A percentile compares a stretch with the other conserved stretches of the same genome.
phyloP scores from a whole-genome alignment of 257 asterid species.

The Osmanthus fragrans region DNA sequence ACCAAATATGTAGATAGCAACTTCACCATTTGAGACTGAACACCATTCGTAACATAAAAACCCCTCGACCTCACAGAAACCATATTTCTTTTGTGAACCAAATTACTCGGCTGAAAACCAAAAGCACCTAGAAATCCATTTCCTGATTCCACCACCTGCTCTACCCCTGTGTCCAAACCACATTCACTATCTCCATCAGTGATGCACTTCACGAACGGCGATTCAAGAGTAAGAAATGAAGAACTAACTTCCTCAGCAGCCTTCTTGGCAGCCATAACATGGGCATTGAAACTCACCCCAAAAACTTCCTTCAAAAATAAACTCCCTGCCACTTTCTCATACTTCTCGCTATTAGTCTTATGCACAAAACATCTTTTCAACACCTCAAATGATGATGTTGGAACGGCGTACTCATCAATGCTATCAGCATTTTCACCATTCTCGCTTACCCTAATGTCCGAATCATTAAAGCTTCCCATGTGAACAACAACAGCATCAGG shows the following conservation, averaged over 20 bases:
- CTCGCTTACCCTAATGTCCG: slow-evolving; percentile 20
- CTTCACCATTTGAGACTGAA: slow-evolving; percentile 63
- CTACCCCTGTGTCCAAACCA: slow-evolving; percentile 21
- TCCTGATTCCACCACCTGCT: slow-evolving; percentile 27
- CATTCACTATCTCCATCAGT: slow-evolving; percentile 20
- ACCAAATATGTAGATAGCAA: slow-evolving; percentile 47
- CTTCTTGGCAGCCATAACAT: slow-evolving; percentile 64
- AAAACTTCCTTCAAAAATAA: slow-evolving; percentile 80
- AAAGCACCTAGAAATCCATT: slow-evolving; percentile 35
- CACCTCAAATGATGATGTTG: slow-evolving; percentile 83
- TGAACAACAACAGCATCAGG: slow-evolving; percentile 95
- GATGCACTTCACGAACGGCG: slow-evolving; percentile 57
- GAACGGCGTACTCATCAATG: slow-evolving; percentile 42
- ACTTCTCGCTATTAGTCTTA: slow-evolving; percentile 60
- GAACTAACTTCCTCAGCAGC: slow-evolving; percentile 91
- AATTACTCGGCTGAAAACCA: slow-evolving; percentile 39
- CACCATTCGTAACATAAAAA: slow-evolving; percentile 39
- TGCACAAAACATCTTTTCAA: slow-evolving; percentile 72
- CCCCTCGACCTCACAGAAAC: slow-evolving; percentile 31
- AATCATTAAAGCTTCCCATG: slow-evolving; percentile 41
- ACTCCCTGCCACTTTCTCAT: slow-evolving; percentile 77
- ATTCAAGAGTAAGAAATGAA: slow-evolving; percentile 70
- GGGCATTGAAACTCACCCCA: slow-evolving; percentile 79
- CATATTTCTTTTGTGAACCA: slow-evolving; percentile 36
- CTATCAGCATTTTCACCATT: slow-evolving; percentile 20